A percentile compares a stretch with the other conserved stretches of the same genome.
Conservation (phyloP, 2,329 filamentous ascomycete genomes). For the Didymella lethalis region DNA sequence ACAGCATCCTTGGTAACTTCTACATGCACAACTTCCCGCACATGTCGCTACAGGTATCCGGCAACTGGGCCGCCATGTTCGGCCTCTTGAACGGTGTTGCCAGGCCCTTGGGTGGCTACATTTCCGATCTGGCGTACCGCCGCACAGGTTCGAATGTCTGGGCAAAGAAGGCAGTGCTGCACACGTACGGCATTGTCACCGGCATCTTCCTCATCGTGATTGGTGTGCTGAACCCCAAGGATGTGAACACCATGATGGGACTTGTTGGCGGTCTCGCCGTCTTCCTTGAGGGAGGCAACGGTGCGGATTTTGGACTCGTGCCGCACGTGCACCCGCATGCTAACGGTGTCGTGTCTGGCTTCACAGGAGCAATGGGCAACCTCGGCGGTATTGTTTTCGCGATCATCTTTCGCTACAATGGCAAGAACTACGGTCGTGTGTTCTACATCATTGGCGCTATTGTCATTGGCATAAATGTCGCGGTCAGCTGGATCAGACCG, state of each 20-base stretch:
- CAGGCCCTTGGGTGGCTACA: conserved; percentile 68
- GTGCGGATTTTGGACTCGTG: conserved; percentile 82
- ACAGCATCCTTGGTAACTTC: conserved; percentile 65
- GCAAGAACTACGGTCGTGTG: conserved; percentile 69
- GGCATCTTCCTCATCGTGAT: conserved; percentile 68
- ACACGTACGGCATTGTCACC: conserved; percentile 62
- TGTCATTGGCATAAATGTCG: conserved; percentile 72
- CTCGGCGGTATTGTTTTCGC: conserved; percentile 84
- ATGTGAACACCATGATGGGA: conserved; percentile 72
- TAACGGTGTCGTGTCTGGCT: conserved; percentile 78
- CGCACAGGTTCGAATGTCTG: conserved; percentile 58
- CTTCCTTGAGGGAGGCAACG: conserved; percentile 84
- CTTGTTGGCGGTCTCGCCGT: conserved; percentile 77
- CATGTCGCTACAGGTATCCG: conserved; percentile 61
- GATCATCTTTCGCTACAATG: conserved; percentile 78
- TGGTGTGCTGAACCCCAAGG: conserved; percentile 66
- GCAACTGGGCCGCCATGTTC: conserved; percentile 73
- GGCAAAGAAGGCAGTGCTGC: conserved; percentile 68
- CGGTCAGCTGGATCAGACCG: conserved; percentile 68
- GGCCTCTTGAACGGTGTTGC: conserved; percentile 74
- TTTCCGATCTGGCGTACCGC: conserved; percentile 63
- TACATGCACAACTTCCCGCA: conserved; percentile 62
- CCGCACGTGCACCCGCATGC: conserved; percentile 83
- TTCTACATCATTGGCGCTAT: conserved; percentile 84
- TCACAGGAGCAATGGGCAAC: conserved; percentile 82